phyloP scores from a whole-genome alignment of 768 basidiomycete species.

The Hebeloma cylindrosporum region DNA sequence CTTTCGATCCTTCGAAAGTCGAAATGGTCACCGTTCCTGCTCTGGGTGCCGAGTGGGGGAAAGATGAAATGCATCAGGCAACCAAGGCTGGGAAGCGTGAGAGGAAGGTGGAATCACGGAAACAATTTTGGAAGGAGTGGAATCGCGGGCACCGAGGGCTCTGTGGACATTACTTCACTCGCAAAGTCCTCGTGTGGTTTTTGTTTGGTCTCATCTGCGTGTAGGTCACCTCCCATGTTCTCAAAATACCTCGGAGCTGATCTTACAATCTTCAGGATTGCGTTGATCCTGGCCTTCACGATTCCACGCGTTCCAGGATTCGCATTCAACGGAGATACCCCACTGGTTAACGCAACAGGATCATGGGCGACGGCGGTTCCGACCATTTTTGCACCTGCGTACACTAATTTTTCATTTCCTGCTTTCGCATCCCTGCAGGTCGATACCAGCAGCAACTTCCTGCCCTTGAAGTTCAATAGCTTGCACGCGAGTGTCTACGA shows the following conservation, averaged over 20 bases:
- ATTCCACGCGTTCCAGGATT: slow-evolving; percentile 83
- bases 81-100: slow-evolving; percentile 70
- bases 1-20: slow-evolving; percentile 50
- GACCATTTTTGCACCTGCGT: slow-evolving; percentile 66
- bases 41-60: slow-evolving; percentile 87
- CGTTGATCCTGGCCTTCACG: slow-evolving; percentile 70
- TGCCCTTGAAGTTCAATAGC: slow-evolving; percentile 73
- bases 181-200: slow-evolving; percentile 67
- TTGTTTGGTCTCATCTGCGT: slow-evolving; percentile 58
- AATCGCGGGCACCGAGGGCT: slow-evolving; percentile 77
- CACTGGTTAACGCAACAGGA: slow-evolving; percentile 61
- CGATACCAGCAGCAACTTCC: slow-evolving; percentile 70
- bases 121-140: slow-evolving; percentile 70
- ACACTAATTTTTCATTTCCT: slow-evolving; percentile 90
- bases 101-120: slow-evolving; percentile 51
- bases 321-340: slow-evolving; percentile 54
- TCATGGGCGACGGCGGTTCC: slow-evolving; percentile 56
- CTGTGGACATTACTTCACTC: slow-evolving; percentile 79
- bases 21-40: slow-evolving; percentile 93
- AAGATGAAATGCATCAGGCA: slow-evolving; percentile 74
- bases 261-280: slow-evolving; percentile 44
- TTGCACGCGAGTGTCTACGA: slow-evolving; percentile 73
- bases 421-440: slow-evolving; percentile 73
- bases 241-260: slow-evolving; percentile 8
- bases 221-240: slow-evolving; percentile 36